These are phyloP conservation scores for Emericellopsis terricola DNA, from an alignment of 495 filamentous ascomycete species.

Conservation along the genomic window DNA sequence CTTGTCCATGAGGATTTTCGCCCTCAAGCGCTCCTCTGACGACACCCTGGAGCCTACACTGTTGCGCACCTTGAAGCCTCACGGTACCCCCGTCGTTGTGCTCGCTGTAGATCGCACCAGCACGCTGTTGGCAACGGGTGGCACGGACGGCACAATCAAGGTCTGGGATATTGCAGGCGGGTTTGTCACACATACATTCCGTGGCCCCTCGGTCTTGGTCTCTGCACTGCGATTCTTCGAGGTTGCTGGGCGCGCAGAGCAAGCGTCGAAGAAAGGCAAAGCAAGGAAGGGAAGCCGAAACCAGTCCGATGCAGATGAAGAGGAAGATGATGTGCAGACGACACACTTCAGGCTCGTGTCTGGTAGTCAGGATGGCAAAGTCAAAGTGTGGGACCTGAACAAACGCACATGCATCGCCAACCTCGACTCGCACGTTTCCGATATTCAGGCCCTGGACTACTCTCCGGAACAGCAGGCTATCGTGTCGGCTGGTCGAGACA, in stretches of 20 bases:
- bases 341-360: slow-evolving; percentile 67
- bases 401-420: slow-evolving; percentile 61
- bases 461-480: slow-evolving; percentile 54
- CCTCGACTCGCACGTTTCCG: slow-evolving; percentile 82
- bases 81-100: slow-evolving; percentile 72
- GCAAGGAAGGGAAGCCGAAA: slow-evolving; percentile 26
- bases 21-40: slow-evolving; percentile 38
- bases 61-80: slow-evolving; percentile 71
- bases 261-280: slow-evolving; percentile 11
- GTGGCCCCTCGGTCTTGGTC: slow-evolving; percentile 76
- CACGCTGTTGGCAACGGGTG: slow-evolving; percentile 80
- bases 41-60: slow-evolving; percentile 45
- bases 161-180: slow-evolving; percentile 91
- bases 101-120: slow-evolving; percentile 68
- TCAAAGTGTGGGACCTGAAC: slow-evolving; percentile 80
- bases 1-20: slow-evolving; percentile 81
- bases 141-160: slow-evolving; percentile 81
- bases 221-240: slow-evolving; percentile 89
- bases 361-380: slow-evolving; percentile 80
- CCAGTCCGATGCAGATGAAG: slow-evolving; percentile 23
- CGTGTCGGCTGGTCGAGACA: slow-evolving; percentile 82
- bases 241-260: slow-evolving; percentile 26
- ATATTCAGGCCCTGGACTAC: slow-evolving; percentile 72
- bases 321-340: slow-evolving; percentile 15
- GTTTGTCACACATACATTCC: slow-evolving; percentile 86